Conservation (phyloP, 2,329 filamentous ascomycete species). For the Colletotrichum noveboracense region DNA sequence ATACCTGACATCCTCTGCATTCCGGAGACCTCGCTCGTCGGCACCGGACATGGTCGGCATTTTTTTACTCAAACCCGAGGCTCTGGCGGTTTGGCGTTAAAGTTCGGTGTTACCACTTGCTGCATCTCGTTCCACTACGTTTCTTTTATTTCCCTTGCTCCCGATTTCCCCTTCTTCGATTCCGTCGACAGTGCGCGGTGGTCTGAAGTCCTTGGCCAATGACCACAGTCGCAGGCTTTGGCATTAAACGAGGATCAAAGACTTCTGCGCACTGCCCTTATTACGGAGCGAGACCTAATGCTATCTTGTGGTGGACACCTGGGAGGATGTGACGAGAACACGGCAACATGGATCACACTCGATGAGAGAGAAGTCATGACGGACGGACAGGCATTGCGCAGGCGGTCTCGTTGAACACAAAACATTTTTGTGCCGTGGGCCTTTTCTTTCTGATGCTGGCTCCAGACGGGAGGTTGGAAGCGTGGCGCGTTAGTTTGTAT, state of each 20-base stretch:
- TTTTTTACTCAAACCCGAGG: conserved; percentile 24
- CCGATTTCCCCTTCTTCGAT: background rate
- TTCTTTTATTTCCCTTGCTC: conserved; percentile 20
- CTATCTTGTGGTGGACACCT: background rate
- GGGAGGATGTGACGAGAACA: background rate
- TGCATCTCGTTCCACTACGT: conserved; percentile 17
- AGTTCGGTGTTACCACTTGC: conserved; percentile 7
- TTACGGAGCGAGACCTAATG: background rate
- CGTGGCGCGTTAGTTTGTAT: conserved; percentile 27
- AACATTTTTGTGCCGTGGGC: background rate
- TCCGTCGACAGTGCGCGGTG: background rate
- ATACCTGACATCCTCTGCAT: conserved; percentile 65
- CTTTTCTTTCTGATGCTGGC: background rate
- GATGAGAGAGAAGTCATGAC: background rate
- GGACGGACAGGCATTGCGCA: background rate
- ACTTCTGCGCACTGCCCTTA: background rate
- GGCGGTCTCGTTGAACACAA: conserved; percentile 6
- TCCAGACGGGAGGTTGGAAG: background rate
- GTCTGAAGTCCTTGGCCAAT: background rate
- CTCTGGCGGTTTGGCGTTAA: conserved; percentile 46
- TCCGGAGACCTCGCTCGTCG: conserved; percentile 35
- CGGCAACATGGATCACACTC: background rate
- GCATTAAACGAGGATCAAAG: background rate
- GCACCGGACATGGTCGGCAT: background rate
- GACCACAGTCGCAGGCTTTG: background rate